Base-by-base conservation (phyloP, 192 early-diverging fungal genomes). In the Backusella morwellensis region DNA sequence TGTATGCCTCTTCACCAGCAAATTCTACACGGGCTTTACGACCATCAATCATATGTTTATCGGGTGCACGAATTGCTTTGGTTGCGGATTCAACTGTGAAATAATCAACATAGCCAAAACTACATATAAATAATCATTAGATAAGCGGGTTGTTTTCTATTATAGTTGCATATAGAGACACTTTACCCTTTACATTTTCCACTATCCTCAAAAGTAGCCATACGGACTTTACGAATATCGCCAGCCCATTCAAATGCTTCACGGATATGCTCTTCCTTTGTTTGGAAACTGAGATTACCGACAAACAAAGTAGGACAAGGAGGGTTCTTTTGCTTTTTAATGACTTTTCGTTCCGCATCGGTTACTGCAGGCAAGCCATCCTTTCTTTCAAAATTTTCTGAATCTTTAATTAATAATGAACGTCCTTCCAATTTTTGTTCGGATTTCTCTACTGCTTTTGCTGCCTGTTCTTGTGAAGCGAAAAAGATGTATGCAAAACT, bases 401-500 rank as follows among this genome's bases (percentile, higher is more conserved):
- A 87, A 54, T 83, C 84, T 74, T 93, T 93, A 78, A 93, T 92
- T 77, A 93, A 78, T 34, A 92, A 84, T 14, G 84, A 80, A 23
- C 92, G 87, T 3, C 88, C 86, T 42, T 88, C 86, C 73, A 93
- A 78, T 35, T 81, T 82, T 19, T 86, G 76, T 67, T 93, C 92
- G 0, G 91, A 90, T 56, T 86, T 78, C n/a, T 81, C 88, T n/a
- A 93, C 73, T n/a, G 91, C 92, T 35, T 85, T 76, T 29, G 47
- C 74, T 68, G 89, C 80, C 26, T 88, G 82, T 26, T 87, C 88
- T 15, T 81, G 74, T 17, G 86, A 73, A 40, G 86, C 80, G 77
- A 93, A 93, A 70, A 93, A 90, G 1, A 93, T 88, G 73, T 92
- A 92, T 23, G 91, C 92, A 79, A 92, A 93, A 6, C 92, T 90